These are phyloP conservation scores for Ceratocystis huliohia DNA, from an alignment of 2,329 filamentous ascomycete genomes.

Conservation along the genomic window DNA sequence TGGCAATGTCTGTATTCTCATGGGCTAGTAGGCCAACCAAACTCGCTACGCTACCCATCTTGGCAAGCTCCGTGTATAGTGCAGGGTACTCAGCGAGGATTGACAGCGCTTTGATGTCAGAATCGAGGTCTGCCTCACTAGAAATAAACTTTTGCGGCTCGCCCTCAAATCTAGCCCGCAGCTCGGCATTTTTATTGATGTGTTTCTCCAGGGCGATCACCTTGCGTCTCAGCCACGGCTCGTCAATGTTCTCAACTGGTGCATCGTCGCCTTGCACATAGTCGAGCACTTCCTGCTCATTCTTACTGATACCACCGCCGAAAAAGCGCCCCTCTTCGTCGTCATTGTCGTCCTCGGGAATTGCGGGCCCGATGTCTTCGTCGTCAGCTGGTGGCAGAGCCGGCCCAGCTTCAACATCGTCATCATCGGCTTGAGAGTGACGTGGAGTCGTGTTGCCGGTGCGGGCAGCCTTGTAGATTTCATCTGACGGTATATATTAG, in stretches of 20 bases:
- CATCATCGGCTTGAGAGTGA: conserved; percentile 35
- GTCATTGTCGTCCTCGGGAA: conserved; percentile 33
- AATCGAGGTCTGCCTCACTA: conserved; percentile 78
- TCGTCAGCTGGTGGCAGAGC: conserved; percentile 38
- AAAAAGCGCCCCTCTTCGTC: conserved; percentile 86
- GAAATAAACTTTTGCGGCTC: conserved; percentile 74
- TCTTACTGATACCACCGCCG: conserved; percentile 71
- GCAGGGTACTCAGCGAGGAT: conserved; percentile 78
- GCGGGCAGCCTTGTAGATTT: conserved; percentile 53
- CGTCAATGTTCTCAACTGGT: conserved; percentile 63
- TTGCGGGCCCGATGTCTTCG: conserved; percentile 35
- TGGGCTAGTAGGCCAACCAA: conserved; percentile 76
- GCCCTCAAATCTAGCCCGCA: conserved; percentile 71
- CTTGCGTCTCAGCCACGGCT: conserved; percentile 67
- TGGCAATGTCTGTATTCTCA: conserved; percentile 94
- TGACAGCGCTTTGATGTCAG: conserved; percentile 73
- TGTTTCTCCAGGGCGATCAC: conserved; percentile 78
- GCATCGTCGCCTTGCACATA: conserved; percentile 54
- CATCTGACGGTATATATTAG: conserved; percentile 31
- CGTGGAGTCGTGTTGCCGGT: conserved; percentile 33
- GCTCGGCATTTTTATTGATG: conserved; percentile 79
- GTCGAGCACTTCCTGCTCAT: conserved; percentile 73
- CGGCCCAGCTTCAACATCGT: conserved; percentile 34
- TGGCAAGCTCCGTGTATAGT: conserved; percentile 68
- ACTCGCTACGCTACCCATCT: conserved; percentile 57